Evolutionary conservation across 2,329 filamentous ascomycete species (phyloP).

Genomic region (Fusarium sp.): DNA sequence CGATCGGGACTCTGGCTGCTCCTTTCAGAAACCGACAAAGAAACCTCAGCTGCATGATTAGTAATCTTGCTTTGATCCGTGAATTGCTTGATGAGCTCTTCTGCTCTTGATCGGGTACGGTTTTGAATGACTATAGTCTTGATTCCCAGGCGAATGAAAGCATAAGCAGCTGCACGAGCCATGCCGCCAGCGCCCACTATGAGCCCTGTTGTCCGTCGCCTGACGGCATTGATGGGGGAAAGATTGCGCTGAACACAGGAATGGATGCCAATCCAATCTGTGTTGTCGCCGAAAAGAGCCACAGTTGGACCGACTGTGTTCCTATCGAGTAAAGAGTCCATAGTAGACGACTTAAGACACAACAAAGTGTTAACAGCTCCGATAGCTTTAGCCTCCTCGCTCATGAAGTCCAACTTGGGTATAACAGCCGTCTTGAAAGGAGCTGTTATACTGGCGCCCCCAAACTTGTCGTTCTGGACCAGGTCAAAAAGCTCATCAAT

Average conservation of each 20-base stretch:
- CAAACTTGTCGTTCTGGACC: neutral
- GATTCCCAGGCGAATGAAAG: neutral
- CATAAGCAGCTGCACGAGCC: slow-evolving; percentile 9
- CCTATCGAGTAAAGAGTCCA: neutral
- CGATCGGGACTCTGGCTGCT: neutral
- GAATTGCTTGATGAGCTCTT: neutral
- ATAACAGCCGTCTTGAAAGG: slow-evolving; percentile 6
- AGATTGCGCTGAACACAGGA: slow-evolving; percentile 5
- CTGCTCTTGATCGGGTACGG: neutral
- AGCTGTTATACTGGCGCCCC: neutral
- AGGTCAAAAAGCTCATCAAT: neutral
- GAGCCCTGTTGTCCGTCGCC: neutral
- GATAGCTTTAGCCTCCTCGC: slow-evolving; percentile 5
- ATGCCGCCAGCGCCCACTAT: slow-evolving; percentile 8
- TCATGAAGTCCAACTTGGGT: neutral
- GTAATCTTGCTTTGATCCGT: fast-evolving
- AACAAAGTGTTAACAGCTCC: slow-evolving; percentile 1
- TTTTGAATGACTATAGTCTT: neutral
- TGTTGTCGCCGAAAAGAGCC: slow-evolving; percentile 3
- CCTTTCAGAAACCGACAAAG: fast-evolving
- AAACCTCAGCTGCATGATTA: fast-evolving
- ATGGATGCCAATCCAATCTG: slow-evolving; percentile 11
- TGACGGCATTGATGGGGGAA: slow-evolving; percentile 10
- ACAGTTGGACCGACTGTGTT: neutral
- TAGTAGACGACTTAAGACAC: neutral